These are phyloP conservation scores for Umbelopsis vinacea DNA, from an alignment of 192 early-diverging fungal species.

Conservation along the genomic window DNA sequence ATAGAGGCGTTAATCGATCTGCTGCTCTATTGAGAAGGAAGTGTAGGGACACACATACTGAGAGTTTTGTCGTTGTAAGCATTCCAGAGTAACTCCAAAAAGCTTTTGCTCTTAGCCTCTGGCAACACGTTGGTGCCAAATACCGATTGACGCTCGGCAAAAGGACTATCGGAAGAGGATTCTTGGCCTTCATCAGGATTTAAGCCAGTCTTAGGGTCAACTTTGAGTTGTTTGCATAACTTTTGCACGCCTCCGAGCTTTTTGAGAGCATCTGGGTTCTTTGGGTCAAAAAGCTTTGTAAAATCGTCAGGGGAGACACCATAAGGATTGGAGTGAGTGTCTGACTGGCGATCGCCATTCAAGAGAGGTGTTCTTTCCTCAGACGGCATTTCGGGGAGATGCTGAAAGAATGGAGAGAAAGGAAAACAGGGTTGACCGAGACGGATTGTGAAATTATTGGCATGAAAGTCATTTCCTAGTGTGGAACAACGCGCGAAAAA, in stretches of 20 bases:
- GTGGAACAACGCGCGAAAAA: conserved; percentile 9
- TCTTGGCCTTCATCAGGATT: conserved; percentile 46
- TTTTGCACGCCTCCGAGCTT: conserved; percentile 62
- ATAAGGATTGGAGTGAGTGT: conserved; percentile 35
- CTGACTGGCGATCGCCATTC: not conserved
- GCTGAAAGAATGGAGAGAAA: conserved; percentile 7
- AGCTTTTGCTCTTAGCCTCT: conserved; percentile 53
- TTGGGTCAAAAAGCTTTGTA: conserved; percentile 66
- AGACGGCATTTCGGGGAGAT: conserved; percentile 14
- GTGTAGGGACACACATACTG: conserved; percentile 29
- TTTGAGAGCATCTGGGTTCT: conserved; percentile 59
- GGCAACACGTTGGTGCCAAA: conserved; percentile 64
- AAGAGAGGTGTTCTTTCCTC: conserved; percentile 13
- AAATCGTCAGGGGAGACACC: conserved; percentile 56
- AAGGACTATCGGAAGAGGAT: conserved; percentile 29
- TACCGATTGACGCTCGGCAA: conserved; percentile 45
- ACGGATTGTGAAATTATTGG: not conserved
- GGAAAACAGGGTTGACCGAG: not conserved
- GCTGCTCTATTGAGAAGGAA: not conserved
- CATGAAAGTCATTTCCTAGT: not conserved
- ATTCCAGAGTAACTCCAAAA: conserved; percentile 56
- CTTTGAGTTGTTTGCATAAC: conserved; percentile 62
- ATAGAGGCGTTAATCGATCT: not conserved
- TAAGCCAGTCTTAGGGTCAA: conserved; percentile 66
- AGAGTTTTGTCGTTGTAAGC: conserved; percentile 77